phyloP scores from a whole-genome alignment of 2,329 filamentous ascomycete species.

The Aspergillus candidus region DNA sequence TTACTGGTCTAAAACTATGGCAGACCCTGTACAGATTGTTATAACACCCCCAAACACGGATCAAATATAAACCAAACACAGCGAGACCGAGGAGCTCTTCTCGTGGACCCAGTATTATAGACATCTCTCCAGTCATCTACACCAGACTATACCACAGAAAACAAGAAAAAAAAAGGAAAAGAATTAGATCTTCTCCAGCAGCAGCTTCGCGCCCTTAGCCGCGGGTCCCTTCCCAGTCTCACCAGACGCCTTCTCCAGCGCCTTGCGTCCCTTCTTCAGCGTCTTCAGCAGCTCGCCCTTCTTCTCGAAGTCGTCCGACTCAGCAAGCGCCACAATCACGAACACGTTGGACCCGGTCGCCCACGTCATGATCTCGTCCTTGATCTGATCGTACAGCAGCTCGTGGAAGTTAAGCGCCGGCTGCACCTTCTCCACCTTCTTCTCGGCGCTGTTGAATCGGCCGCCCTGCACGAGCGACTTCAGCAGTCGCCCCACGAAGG shows the following conservation, averaged over 20 bases:
- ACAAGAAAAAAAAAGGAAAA: neutral
- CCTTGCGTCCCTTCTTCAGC: slow-evolving; percentile 67
- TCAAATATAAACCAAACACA: slow-evolving; percentile 1
- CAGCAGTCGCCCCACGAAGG: slow-evolving; percentile 72
- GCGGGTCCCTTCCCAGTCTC: slow-evolving; percentile 44
- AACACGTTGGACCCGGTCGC: slow-evolving; percentile 81
- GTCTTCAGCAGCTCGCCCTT: slow-evolving; percentile 61
- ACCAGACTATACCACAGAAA: neutral
- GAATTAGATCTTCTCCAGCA: slow-evolving; percentile 32
- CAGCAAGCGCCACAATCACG: slow-evolving; percentile 73
- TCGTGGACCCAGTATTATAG: slow-evolving; percentile 1
- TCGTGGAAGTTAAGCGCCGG: slow-evolving; percentile 75
- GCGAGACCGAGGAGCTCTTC: neutral
- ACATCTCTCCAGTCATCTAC: neutral
- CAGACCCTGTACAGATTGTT: slow-evolving; percentile 9
- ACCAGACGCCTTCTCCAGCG: slow-evolving; percentile 56
- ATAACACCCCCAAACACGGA: neutral
- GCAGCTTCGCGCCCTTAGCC: slow-evolving; percentile 43
- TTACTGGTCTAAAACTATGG: slow-evolving; percentile 4
- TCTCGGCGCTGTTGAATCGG: slow-evolving; percentile 68
- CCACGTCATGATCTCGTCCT: slow-evolving; percentile 70
- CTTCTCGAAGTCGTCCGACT: slow-evolving; percentile 64
- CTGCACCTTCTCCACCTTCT: slow-evolving; percentile 63
- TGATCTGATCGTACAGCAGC: slow-evolving; percentile 74
- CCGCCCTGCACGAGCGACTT: slow-evolving; percentile 89